A percentile compares a stretch with the other conserved stretches of the same genome.
Conservation (phyloP, 805 yeast species). For the Candida yuanshanica region DNA sequence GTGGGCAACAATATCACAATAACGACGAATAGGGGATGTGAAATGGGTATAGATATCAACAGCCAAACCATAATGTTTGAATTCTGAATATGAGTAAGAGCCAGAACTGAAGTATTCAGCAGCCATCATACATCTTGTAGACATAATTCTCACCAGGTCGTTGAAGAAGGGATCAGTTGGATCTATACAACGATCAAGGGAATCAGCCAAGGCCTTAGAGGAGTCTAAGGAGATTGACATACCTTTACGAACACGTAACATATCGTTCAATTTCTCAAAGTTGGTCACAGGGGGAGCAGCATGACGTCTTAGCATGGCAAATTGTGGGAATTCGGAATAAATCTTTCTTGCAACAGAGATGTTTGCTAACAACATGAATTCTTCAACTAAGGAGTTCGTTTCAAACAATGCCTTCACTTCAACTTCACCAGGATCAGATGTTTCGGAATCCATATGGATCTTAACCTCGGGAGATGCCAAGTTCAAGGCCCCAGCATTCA, state of each 20-base stretch:
- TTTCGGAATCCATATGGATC: slow-evolving; percentile 94
- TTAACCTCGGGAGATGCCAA: slow-evolving; percentile 97
- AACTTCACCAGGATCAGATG: slow-evolving; percentile 93
- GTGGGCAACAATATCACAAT: slow-evolving; percentile 96
- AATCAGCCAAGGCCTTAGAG: slow-evolving; percentile 88
- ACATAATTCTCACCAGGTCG: slow-evolving; percentile 90
- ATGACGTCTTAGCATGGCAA: slow-evolving; percentile 97
- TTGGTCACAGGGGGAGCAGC: slow-evolving; percentile 96
- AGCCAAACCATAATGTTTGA: slow-evolving; percentile 95
- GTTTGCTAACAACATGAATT: slow-evolving; percentile 96
- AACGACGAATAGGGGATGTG: slow-evolving; percentile 97
- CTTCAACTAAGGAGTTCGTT: slow-evolving; percentile 95
- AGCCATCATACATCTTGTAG: slow-evolving; percentile 98
- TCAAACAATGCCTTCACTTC: slow-evolving; percentile 84
- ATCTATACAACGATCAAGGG: slow-evolving; percentile 84
- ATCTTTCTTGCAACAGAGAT: slow-evolving; percentile 93
- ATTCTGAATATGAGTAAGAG: slow-evolving; percentile 81
- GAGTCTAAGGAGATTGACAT: slow-evolving; percentile 74
- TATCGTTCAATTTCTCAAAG: slow-evolving; percentile 84
- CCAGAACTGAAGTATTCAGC: slow-evolving; percentile 97
- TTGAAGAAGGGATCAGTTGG: slow-evolving; percentile 84
- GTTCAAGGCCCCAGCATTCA: slow-evolving; percentile 94
- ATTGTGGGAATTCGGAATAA: slow-evolving; percentile 90
- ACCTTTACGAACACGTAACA: slow-evolving; percentile 75
- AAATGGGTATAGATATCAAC: slow-evolving; percentile 97